Evolutionary conservation across 176 grass and related monocot genomes (phyloP).

Genomic region (Eragrostis curvula): DNA sequence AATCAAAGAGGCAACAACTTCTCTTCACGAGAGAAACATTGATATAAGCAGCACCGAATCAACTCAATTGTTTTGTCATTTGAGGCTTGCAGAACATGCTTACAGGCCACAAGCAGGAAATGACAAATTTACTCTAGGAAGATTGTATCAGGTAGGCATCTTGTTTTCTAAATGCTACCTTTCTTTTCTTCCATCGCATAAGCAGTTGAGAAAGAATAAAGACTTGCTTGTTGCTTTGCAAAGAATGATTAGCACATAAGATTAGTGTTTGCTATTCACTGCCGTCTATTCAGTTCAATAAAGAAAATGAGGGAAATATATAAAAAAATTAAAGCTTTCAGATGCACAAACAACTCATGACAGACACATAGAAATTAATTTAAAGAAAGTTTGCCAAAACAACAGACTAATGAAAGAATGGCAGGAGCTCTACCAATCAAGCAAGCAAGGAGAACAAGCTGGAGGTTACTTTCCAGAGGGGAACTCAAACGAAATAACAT

Average conservation of each 20-base stretch:
- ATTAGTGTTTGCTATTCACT: conserved; percentile 1
- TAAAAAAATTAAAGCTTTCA: neutral
- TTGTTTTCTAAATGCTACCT: conserved; percentile 53
- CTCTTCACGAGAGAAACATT: neutral
- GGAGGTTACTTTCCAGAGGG: too few relatives aligned
- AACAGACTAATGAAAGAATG: neutral
- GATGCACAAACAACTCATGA: conserved; percentile 18
- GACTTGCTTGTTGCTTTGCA: conserved; percentile 5
- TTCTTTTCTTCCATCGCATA: conserved; percentile 64
- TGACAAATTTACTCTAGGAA: conserved; percentile 61
- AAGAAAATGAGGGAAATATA: neutral
- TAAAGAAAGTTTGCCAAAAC: neutral
- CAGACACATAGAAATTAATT: neutral
- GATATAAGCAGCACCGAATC: neutral
- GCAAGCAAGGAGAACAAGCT: too few relatives aligned
- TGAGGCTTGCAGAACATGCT: conserved; percentile 58
- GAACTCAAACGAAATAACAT: too few relatives aligned
- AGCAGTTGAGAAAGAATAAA: neutral
- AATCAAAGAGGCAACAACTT: conserved; percentile 1
- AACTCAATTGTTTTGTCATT: conserved; percentile 45
- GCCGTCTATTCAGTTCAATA: neutral
- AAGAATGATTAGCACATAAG: conserved; percentile 3
- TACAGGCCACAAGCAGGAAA: conserved; percentile 61
- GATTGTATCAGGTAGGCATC: conserved; percentile 61
- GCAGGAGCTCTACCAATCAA: too few relatives aligned